Percentiles rank a stretch among this genome's conserved stretches.
Evolutionary conservation across 139 green algal genomes (phyloP).

Genomic region (Micractinium sp.): DNA sequence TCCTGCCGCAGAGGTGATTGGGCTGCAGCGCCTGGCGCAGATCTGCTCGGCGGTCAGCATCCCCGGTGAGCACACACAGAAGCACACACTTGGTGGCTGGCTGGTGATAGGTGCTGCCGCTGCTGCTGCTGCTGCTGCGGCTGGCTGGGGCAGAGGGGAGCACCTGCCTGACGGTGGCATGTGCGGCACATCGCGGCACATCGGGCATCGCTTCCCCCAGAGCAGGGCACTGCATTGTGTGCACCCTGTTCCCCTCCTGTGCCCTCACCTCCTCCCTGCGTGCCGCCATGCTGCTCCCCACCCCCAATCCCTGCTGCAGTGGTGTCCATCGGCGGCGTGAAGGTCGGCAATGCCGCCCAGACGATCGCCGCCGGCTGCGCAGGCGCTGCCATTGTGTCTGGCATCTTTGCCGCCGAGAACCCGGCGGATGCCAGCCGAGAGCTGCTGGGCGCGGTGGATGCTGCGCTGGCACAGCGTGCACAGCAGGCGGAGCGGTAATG

Average conservation of each 20-base stretch:
- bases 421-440: neutral
- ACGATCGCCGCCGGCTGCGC: slow-evolving; percentile 58
- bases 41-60: slow-evolving; percentile 51
- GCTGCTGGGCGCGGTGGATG: slow-evolving; percentile 19
- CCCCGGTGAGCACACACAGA: neutral
- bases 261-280: neutral
- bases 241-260: neutral
- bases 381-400: slow-evolving; percentile 84
- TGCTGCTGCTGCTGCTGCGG: too few species aligned
- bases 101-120: too few species aligned
- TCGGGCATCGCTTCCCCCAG: too few species aligned
- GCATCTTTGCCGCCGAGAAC: slow-evolving; percentile 67
- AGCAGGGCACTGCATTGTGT: too few species aligned
- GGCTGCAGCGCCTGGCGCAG: slow-evolving; percentile 67
- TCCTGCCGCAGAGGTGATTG: slow-evolving; percentile 64
- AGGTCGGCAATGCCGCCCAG: slow-evolving; percentile 58
- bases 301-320: slow-evolving; percentile 55
- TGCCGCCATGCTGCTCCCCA: neutral
- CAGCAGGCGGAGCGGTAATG: neutral
- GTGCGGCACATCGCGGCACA: too few species aligned
- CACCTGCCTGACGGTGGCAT: too few species aligned
- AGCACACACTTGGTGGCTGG: neutral
- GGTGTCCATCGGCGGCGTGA: slow-evolving; percentile 91
- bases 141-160: too few species aligned
- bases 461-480: neutral